phyloP scores from a whole-genome alignment of 1,139 yeast species.

The Kazachstania sp. region DNA sequence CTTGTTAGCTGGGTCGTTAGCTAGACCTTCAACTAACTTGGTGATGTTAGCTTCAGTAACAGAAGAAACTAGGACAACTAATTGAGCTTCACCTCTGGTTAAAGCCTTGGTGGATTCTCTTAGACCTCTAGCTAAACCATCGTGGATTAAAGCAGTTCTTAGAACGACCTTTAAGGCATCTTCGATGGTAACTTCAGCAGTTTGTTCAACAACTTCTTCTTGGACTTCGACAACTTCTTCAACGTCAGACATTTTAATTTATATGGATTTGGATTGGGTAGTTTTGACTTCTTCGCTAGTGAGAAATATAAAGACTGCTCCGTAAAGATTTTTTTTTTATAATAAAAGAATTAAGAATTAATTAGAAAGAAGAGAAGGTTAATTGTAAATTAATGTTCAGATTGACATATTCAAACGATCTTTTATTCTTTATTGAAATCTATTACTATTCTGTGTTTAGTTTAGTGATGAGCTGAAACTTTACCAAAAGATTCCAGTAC shows the following conservation, averaged over 20 bases:
- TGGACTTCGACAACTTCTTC: conserved; percentile 66
- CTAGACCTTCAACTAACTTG: conserved; percentile 97
- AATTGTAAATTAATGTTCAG: neutral
- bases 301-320: conserved; percentile 49
- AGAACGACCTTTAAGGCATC: conserved; percentile 98
- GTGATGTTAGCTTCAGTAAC: conserved; percentile 97
- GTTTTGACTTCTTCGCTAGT: conserved; percentile 83
- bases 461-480: no score
- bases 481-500: no score
- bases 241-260: conserved; percentile 67
- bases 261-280: conserved; percentile 18
- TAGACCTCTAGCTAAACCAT: conserved; percentile 99
- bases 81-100: conserved; percentile 94
- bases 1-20: conserved; percentile 95
- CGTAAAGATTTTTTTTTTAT: conserved; percentile 35
- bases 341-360: neutral
- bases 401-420: no score
- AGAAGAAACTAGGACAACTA: conserved; percentile 95
- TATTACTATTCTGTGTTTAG: no score
- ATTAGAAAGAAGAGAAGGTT: neutral
- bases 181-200: conserved; percentile 89
- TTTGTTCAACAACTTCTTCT: conserved; percentile 81
- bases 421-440: no score
- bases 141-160: conserved; percentile 96
- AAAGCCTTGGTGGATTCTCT: conserved; percentile 99